A percentile compares a stretch with the other conserved stretches of the same genome.
phyloP scores from a whole-genome alignment of 2,329 filamentous ascomycete genomes.

The Diaporthe amygdali region DNA sequence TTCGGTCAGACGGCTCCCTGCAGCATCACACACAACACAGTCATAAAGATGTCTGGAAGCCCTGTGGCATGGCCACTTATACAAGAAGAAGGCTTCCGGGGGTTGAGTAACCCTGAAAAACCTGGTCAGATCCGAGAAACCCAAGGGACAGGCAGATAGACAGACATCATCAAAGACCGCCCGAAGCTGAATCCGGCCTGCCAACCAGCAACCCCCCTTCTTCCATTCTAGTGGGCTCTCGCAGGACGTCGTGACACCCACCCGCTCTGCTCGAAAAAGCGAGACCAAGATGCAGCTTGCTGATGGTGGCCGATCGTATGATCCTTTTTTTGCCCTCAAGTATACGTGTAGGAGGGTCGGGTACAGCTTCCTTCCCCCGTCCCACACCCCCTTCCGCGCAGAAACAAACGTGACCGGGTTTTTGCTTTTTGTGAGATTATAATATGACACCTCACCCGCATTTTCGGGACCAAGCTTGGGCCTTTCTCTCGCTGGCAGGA shows the following conservation, averaged over 20 bases:
- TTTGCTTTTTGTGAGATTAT: not conserved
- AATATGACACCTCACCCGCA: conserved; percentile 21
- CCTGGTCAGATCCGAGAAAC: not conserved
- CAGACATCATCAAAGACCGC: not conserved
- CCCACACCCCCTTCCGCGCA: not conserved
- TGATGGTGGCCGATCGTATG: conserved; percentile 6
- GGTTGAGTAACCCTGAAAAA: not conserved
- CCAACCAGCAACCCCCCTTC: not conserved
- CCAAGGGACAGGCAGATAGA: no score
- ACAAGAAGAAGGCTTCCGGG: not conserved
- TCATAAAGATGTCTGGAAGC: not conserved
- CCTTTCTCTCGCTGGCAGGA: not conserved
- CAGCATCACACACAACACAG: not conserved
- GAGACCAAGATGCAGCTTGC: not conserved
- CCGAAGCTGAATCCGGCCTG: not conserved
- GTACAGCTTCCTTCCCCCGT: conserved; percentile 12
- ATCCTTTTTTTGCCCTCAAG: not conserved
- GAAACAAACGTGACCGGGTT: not conserved
- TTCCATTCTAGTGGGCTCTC: not conserved
- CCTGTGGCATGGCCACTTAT: not conserved
- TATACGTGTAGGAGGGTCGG: conserved; percentile 18
- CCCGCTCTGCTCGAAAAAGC: not conserved
- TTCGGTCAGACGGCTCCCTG: not conserved
- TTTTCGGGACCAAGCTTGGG: conserved; percentile 2
- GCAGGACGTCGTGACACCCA: not conserved